These are phyloP conservation scores for Citrus unshiu DNA, from an alignment of 345 rosid species.

Conservation along the genomic window DNA sequence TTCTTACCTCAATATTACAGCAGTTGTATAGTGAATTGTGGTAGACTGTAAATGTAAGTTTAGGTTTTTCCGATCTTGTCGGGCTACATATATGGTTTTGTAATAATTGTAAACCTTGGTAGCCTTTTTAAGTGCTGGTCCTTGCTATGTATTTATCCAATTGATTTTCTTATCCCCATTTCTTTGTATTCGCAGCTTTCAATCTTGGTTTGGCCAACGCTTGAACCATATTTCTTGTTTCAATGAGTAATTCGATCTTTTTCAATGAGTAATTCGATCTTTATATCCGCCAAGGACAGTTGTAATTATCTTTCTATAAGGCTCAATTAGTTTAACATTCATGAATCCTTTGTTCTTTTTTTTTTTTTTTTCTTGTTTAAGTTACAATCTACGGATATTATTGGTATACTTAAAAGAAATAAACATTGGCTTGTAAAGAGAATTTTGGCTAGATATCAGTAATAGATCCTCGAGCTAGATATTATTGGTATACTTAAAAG, in stretches of 20 bases:
- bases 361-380: no score
- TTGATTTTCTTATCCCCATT: background rate
- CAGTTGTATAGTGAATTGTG: conserved; percentile 25
- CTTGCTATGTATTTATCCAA: background rate
- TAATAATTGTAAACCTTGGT: background rate
- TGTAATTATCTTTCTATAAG: background rate
- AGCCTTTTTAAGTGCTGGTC: background rate
- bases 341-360: background rate
- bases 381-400: no score
- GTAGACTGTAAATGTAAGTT: conserved; percentile 29
- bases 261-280: background rate
- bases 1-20: conserved; percentile 1
- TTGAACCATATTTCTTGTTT: background rate
- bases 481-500: no score
- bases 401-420: no score
- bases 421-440: no score
- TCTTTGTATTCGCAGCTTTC: background rate
- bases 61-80: background rate
- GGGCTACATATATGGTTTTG: background rate
- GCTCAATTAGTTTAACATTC: background rate
- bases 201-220: background rate
- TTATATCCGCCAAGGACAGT: background rate
- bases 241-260: background rate
- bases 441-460: no score
- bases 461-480: no score